These are phyloP conservation scores for Monosporozyma aerobia DNA, from an alignment of 805 yeast species.

Conservation along the genomic window DNA sequence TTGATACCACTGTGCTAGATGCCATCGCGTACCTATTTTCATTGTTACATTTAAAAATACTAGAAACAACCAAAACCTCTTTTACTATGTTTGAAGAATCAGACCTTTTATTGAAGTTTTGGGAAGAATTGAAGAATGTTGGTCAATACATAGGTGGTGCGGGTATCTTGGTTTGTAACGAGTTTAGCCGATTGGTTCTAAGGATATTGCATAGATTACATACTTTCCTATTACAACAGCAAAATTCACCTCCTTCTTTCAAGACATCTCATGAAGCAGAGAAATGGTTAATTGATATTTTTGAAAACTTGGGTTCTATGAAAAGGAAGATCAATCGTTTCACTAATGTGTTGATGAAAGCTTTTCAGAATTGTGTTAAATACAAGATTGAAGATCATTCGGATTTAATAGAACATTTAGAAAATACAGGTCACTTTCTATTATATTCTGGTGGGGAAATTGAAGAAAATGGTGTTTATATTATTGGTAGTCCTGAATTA, in stretches of 20 bases:
- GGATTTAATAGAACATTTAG: constrained; percentile 47
- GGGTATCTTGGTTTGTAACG: constrained; percentile 71
- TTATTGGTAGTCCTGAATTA: constrained; percentile 56
- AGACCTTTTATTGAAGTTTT: constrained; percentile 76
- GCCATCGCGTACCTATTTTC: constrained; percentile 66
- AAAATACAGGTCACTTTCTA: constrained; percentile 62
- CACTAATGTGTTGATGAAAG: constrained; percentile 52
- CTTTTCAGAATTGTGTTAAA: constrained; percentile 64
- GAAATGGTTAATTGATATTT: constrained; percentile 59
- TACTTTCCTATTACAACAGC: constrained; percentile 63
- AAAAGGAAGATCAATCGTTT: constrained; percentile 80
- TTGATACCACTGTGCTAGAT: constrained; percentile 59
- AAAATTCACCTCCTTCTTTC: constrained; percentile 48
- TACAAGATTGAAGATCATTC: constrained; percentile 46
- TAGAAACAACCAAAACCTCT: constrained; percentile 63
- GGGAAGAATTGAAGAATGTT: constrained; percentile 66
- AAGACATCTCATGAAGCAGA: constrained; percentile 35
- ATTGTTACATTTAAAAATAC: constrained; percentile 63
- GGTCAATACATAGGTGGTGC: constrained; percentile 77
- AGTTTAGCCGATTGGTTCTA: constrained; percentile 54
- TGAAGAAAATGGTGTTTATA: constrained; percentile 68
- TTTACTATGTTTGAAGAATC: constrained; percentile 86
- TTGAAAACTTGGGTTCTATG: constrained; percentile 64
- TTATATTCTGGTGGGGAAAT: constrained; percentile 59
- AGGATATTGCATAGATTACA: constrained; percentile 61